phyloP scores from a whole-genome alignment of 1,284 basidiomycete genomes.

The Trichosporon sp. region DNA sequence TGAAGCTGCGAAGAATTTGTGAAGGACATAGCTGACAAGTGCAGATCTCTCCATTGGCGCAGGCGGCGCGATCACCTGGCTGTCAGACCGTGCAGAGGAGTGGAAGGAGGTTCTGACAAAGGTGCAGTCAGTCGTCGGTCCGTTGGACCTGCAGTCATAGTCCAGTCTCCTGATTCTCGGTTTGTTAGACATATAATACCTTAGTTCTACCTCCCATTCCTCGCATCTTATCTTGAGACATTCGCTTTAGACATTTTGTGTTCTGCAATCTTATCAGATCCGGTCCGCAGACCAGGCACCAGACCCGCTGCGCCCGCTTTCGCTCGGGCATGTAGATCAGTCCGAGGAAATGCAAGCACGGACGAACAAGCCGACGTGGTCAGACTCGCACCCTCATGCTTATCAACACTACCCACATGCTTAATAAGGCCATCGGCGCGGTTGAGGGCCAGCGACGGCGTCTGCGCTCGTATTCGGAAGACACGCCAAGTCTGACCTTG shows the following conservation, averaged over 20 bases:
- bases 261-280: not conserved
- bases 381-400: not conserved
- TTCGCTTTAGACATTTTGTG: too few relatives aligned
- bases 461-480: not conserved
- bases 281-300: not conserved
- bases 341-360: too few relatives aligned
- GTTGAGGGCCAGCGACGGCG: not conserved
- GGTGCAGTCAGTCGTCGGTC: slow-evolving; percentile 51
- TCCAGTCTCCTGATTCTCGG: not conserved
- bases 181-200: not conserved
- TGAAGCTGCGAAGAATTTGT: not conserved
- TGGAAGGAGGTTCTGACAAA: slow-evolving; percentile 94
- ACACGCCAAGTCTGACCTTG: not conserved
- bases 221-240: not conserved
- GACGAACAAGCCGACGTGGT: too few relatives aligned
- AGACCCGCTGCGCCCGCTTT: too few relatives aligned
- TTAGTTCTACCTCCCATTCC: not conserved
- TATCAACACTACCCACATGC: not conserved
- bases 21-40: not conserved
- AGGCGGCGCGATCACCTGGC: slow-evolving; percentile 90
- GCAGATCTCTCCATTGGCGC: slow-evolving; percentile 61
- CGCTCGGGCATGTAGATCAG: too few relatives aligned
- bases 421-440: not conserved
- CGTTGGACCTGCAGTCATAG: slow-evolving; percentile 11
- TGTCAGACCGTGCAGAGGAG: slow-evolving; percentile 78